Base-by-base conservation (phyloP, 1,139 yeast genomes). In the Pneumocystis sp. region DNA sequence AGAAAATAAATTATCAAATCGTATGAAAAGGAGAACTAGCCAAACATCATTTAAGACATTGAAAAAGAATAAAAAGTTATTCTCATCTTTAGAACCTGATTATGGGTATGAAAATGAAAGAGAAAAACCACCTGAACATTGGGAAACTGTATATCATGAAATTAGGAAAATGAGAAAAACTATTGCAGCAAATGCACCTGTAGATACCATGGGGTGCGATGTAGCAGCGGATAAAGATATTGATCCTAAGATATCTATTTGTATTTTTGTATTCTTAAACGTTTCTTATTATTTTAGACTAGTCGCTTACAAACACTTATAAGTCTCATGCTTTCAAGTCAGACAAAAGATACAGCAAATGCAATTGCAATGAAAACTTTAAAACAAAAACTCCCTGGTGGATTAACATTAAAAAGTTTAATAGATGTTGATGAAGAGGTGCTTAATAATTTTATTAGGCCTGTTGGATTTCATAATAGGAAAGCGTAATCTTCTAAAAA, bases 161-260 rank as follows among this genome's bases (percentile, higher is more conserved):
- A 81, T 89, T 59, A 85, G 85, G 62, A 75, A 75, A 39, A 86
- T 89, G 91, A 78, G 96, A 67, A 71, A 81, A 8, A 74, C 63
- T n/a, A 50, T 50, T 50, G 67, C 65, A 4, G 57, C 61, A 17
- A 65, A 77, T 21, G 85, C 97, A 0, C 96, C 97, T 0, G 97
- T 91, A 0, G 97, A 91, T 73, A 80, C 85, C 0, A 85, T 89
- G 82, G 97, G 97, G 1, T 89, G 96, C 74, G 93, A 87, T 63
- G 78, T 85, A 63, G 81, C 89, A 63, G 93, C 96, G 0, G 77
- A 74, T 57, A 0, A 78, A 80, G 60, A 76, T 78, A 1, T 74
- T 79, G 37, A 77, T 74, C 59, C 69, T 66, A 35, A 74, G 72
- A 64, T 72, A 1, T 29, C 31, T 39, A 17, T 44, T 71, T 66